These are phyloP conservation scores for Aspergillus ochraceus DNA, from an alignment of 2,329 filamentous ascomycete genomes.

Conservation along the genomic window DNA sequence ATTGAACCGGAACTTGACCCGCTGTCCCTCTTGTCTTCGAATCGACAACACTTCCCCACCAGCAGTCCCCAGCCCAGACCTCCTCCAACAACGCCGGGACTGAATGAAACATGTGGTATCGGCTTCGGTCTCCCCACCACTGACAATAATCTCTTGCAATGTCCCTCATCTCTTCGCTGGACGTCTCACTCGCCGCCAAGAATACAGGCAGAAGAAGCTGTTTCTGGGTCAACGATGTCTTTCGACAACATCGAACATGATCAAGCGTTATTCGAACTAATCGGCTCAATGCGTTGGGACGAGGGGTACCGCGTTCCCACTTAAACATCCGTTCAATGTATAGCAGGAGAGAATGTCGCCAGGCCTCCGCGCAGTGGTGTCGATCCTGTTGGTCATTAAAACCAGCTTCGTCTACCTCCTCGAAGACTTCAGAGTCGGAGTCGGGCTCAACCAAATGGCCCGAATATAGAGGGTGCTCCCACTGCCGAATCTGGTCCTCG, in stretches of 20 bases:
- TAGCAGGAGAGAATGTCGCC: neutral
- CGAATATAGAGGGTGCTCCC: neutral
- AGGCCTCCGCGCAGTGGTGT: constrained; percentile 5
- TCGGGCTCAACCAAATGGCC: neutral
- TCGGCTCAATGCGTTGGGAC: constrained; percentile 1
- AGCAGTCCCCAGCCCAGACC: constrained; percentile 16
- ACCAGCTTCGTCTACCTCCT: neutral
- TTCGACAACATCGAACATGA: constrained; percentile 30
- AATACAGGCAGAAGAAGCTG: constrained; percentile 41
- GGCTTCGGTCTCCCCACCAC: constrained; percentile 32
- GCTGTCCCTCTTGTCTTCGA: constrained; percentile 13
- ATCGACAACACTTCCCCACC: constrained; percentile 24
- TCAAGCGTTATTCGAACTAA: constrained; percentile 31
- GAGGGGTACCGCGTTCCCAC: constrained; percentile 1
- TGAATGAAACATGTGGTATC: constrained; percentile 34
- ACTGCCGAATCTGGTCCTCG: neutral
- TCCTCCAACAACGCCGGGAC: constrained; percentile 20
- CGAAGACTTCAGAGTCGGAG: neutral
- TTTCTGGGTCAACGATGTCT: constrained; percentile 33
- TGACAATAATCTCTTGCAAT: constrained; percentile 29
- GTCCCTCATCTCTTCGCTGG: constrained; percentile 15
- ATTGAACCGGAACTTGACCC: constrained; percentile 56
- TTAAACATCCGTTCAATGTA: constrained; percentile 3
- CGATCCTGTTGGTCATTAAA: constrained; percentile 1
- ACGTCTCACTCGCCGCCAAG: constrained; percentile 33